These are phyloP conservation scores for Diddensiella caesifluorescens DNA, from an alignment of 805 yeast species.

Conservation along the genomic window DNA sequence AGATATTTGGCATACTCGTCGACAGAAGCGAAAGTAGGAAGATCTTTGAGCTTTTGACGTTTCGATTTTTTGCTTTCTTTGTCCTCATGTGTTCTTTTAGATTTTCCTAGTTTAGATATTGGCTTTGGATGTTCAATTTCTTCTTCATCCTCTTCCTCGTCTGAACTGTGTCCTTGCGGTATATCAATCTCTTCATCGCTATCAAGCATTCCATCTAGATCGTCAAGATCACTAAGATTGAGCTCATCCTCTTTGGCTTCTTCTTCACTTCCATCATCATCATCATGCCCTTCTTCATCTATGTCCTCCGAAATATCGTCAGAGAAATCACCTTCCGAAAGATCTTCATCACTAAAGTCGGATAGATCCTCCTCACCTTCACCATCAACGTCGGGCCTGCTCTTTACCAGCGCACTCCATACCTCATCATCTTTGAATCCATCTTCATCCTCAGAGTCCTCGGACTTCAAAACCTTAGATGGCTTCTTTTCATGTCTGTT, in stretches of 20 bases:
- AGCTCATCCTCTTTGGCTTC: slow-evolving; percentile 15
- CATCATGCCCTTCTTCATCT: slow-evolving; percentile 31
- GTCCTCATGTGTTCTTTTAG: slow-evolving; percentile 23
- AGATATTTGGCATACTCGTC: slow-evolving; percentile 78
- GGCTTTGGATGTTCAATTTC: slow-evolving; percentile 27
- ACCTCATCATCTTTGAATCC: slow-evolving; percentile 59
- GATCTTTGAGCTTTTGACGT: slow-evolving; percentile 53
- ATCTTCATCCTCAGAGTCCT: slow-evolving; percentile 34
- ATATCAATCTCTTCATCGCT: slow-evolving; percentile 32
- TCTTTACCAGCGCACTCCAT: slow-evolving; percentile 73
- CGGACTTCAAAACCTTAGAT: slow-evolving; percentile 25
- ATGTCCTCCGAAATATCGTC: slow-evolving; percentile 36
- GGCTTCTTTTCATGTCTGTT: slow-evolving; percentile 43
- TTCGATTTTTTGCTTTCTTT: slow-evolving; percentile 36
- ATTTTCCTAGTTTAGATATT: slow-evolving; percentile 24
- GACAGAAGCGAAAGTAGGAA: slow-evolving; percentile 84
- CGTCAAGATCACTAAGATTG: slow-evolving; percentile 24
- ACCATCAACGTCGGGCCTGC: slow-evolving; percentile 67
- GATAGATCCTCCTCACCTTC: slow-evolving; percentile 48
- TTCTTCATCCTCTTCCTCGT: slow-evolving; percentile 16
- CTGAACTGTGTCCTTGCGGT: not conserved
- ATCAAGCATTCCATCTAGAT: slow-evolving; percentile 30
- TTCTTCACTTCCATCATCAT: slow-evolving; percentile 20
- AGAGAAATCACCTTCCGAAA: slow-evolving; percentile 34
- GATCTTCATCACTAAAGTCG: slow-evolving; percentile 21